Base-by-base conservation (phyloP, 2,329 filamentous ascomycete species). In the Amesomyces nigricolor region DNA sequence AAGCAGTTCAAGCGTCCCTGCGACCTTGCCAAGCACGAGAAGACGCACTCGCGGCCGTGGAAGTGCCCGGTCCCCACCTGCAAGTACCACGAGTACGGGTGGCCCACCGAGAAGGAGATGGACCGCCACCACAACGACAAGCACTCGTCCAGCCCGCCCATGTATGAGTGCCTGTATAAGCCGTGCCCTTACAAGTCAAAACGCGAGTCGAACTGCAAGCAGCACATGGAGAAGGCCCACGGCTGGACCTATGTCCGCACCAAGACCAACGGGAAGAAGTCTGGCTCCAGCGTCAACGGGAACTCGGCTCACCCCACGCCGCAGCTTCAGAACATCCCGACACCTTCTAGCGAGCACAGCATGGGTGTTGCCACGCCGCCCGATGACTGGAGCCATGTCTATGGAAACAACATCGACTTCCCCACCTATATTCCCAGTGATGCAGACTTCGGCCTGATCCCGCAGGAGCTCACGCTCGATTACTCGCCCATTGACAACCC, bases 1-100 rank as follows among this genome's bases (percentile, higher is more conserved):
- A 96, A 96, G 74, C 84, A 92, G 71, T 97, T 97, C 77, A 95
- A 94, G 73, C 86, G 94, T 59, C 90, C 90, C n/a, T 97, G 94
- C 72, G 94, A 99, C 70, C 77, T 97, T 57, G 96, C 91, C 63
- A 97, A 97, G 78, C 94, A 99, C 73, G 88, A 95, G 75, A 99
- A 97, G 78, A 97, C 92, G 0, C 94, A 99, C 71, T 91, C 89
- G 54, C 88, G 94, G 37, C 94, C 92, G 9, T 96, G 89, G 88
- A 99, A 99, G 77, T 99, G 94, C 72, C 81, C 85, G 6, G 77
- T 89, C 19, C 68, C 80, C 40, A 85, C 82, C 45, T 97, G 94
- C 87, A 95, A 95, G 70, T 97, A 96, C 72, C 84, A 88, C 70
- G 81, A 87, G 35, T 84, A 88, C 64, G 94, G 94, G 48, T 97